Evolutionary conservation across 352 stramenopile genomes (phyloP), one percentile per base, ranked within the genome.

Genomic region (Saprolegnia parasitica): DNA sequence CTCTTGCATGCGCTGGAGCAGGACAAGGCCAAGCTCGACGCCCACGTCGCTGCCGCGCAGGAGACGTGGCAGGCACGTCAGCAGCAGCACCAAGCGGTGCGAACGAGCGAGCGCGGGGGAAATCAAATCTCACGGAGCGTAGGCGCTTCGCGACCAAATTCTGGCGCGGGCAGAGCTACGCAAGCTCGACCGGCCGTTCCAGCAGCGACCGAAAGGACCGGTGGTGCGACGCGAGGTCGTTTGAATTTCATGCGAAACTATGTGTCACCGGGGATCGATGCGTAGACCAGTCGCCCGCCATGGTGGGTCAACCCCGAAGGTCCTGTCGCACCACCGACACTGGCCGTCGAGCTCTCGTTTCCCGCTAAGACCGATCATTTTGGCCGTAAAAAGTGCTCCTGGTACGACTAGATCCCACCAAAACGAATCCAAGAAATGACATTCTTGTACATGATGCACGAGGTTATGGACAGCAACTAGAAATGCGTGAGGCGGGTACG

Each of bases 21-120:
- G n/a, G 56, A 63, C 6, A 29, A 20, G 35, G 6, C 5, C 18
- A 63, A 32, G 15, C 29, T 46, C 9, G 35, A 63, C 35, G 24
- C 24, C 16, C 56, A 37, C 5, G 20, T 63, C 5, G 56, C 35
- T 18, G 11, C 35, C 18, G n/a, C 2, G 18, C 29, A 63, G 11
- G 32, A 24, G 5, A 29, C 56, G 8, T 5, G 46, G 56, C 16
- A 46, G 5, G 10, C 8, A 9, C 35, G 16, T 0, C 35, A n/a
- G 24, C 42, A 63, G 21, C 29, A 49, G 11, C 56, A 63, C 35
- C 56, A 49, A 63, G 56, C 26, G 56, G 56, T 63, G n/a, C 35
- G 35, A 4, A 8, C 5, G 13, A n/a, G 5, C 15, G 8, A 26
- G 26, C 6, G 1, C 9, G 18, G 4, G 42, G 8, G 10, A 20